Evolutionary conservation across 2,329 filamentous ascomycete genomes (phyloP), one percentile per base, ranked within the genome.

Genomic region (Nakataea oryzae): DNA sequence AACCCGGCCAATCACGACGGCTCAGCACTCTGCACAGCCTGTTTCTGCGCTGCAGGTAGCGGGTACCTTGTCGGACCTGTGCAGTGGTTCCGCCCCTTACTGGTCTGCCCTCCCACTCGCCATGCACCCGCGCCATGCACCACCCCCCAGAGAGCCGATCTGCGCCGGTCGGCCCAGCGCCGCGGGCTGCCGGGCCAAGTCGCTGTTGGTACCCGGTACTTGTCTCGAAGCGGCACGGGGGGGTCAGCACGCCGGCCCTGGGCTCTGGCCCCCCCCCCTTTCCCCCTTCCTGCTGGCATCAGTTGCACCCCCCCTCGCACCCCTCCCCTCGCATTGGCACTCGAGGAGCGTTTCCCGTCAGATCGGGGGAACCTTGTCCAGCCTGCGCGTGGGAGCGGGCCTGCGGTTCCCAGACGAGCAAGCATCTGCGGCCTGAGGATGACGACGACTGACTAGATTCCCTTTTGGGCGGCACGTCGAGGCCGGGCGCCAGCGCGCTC

Each of bases 381-480:
- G n/a, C 34, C 34, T 6, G 34, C 34, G 14, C 14, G 41, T 50
- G 21, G 41, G 11, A n/a, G 41, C 41, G 41, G 41, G 11, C 41
- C 21, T n/a, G 9, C 8, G 21, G 41, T 50, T 50, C 41, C 41
- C 41, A 50, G 24, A 21, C 41, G 28, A 58, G 56, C n/a, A 28
- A 47, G 29, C 41, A 26, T 57, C 66, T 67, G 67, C 68, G 67
- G 67, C 65, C 68, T 68, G 64, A 67, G 68, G 68, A 65, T 69
- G 67, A 69, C 68, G 68, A 69, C 63, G 63, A n/a, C n/a, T n/a
- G n/a, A n/a, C 63, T 67, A 63, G 58, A 64, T 68, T 63, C 67
- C 66, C 58, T 41, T 67, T 66, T 61, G n/a, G 67, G 66, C 55
- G 62, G 29, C n/a, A 24, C 28, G 26, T 12, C 26, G n/a, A 61